Percentiles rank a stretch among this genome's conserved stretches.
Conservation (phyloP, 345 rosid genomes). For the Eutrema japonicum region DNA sequence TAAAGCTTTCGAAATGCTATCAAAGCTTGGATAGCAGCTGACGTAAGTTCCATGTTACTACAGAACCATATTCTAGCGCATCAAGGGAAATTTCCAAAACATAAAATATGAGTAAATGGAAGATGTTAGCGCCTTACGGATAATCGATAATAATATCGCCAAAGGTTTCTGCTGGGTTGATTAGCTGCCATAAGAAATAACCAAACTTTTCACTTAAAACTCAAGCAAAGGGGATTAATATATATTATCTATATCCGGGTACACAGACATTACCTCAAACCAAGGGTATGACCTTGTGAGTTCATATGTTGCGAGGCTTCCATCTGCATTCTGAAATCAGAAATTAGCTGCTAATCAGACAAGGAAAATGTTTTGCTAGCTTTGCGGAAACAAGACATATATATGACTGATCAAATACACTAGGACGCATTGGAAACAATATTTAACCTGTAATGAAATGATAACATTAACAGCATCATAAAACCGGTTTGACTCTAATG, state of each 20-base stretch:
- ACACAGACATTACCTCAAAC: constrained; percentile 72
- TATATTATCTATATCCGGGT: constrained; percentile 3
- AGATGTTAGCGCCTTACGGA: constrained; percentile 64
- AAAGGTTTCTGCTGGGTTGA: constrained; percentile 98
- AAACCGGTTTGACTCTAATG: constrained; percentile 58
- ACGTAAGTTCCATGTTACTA: constrained; percentile 91
- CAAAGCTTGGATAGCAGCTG: constrained; percentile 92
- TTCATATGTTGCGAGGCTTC: constrained; percentile 90
- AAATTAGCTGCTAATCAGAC: constrained; percentile 33
- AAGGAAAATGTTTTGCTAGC: not conserved
- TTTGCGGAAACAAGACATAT: not conserved
- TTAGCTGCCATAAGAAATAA: constrained; percentile 55
- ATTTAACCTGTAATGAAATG: constrained; percentile 82
- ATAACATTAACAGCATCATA: constrained; percentile 89
- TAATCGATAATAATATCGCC: constrained; percentile 97
- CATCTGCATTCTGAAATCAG: constrained; percentile 68
- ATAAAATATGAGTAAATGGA: constrained; percentile 21
- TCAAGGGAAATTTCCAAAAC: constrained; percentile 28
- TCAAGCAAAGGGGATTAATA: constrained; percentile 6
- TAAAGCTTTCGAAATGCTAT: constrained; percentile 62
- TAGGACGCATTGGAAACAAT: constrained; percentile 20
- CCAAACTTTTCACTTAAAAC: constrained; percentile 10
- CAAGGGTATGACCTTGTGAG: constrained; percentile 84
- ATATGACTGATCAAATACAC: constrained; percentile 7
- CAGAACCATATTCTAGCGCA: constrained; percentile 27